Base-by-base conservation (phyloP, 768 basidiomycete species). In the Rhodotorula paludigena region DNA sequence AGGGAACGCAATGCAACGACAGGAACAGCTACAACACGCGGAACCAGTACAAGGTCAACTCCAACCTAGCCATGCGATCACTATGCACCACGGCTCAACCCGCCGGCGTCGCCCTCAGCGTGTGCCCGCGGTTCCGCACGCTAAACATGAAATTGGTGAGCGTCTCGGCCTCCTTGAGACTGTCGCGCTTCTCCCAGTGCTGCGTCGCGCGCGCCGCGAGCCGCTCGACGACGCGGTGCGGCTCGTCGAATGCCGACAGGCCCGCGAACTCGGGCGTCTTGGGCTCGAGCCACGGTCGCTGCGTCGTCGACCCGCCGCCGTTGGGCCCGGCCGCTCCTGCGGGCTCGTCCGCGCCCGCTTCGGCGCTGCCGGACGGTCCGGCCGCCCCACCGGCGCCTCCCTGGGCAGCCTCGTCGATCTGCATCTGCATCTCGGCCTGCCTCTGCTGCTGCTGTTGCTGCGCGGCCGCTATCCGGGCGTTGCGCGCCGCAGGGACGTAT, bases 161-260 rank as follows among this genome's bases (percentile, higher is more conserved):
- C 12, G 70, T 72, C 53, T 72, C 70, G 60, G 63, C 71, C 38
- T 72, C 71, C 53, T 72, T 72, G 60, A 72, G 56, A 20, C 51
- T 63, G 10, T 72, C 71, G 32, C 60, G 25, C 66, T 72, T 68
- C 30, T 68, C 71, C 71, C 71, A 72, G n/a, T 72, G 71, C 44
- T 44, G 49, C 51, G 64, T 65, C 3, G 66, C 66, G 28, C 60
- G 52, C 38, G 42, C 47, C 56, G 71, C 71, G 20, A 72, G 42
- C 45, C 71, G 36, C 23, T 65, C 66, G 7, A 62, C 30, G 20
- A 68, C 63, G 39, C 38, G 16, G 44, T 53, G 36, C 33, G 66
- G 63, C 16, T 54, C 59, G 33, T 68, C 66, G 25, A 64, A 72
- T 39, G 63, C 66, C 28, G 55, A 55, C 45, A 72, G 25, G 28